A percentile compares a stretch with the other conserved stretches of the same genome.
These are phyloP conservation scores for Paxillus rubicundulus DNA, from an alignment of 768 basidiomycete species.

Conservation along the genomic window DNA sequence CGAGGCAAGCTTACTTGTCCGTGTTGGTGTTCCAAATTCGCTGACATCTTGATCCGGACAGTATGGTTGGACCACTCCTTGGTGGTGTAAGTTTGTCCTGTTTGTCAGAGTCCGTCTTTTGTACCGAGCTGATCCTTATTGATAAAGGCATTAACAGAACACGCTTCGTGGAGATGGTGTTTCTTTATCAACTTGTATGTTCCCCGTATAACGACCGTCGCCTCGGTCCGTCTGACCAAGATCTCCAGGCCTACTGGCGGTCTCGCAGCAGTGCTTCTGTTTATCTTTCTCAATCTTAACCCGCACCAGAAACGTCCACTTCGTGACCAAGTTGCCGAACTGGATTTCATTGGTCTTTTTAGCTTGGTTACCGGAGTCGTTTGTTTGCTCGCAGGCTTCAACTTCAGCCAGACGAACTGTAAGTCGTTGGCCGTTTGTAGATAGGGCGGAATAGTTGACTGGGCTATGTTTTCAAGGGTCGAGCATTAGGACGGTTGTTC, in stretches of 20 bases:
- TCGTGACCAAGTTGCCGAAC: constrained; percentile 53
- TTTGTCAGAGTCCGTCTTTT: too few relatives aligned
- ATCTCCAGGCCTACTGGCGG: constrained; percentile 64
- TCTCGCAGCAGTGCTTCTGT: constrained; percentile 54
- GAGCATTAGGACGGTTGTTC: constrained; percentile 51
- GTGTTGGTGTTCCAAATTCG: background rate
- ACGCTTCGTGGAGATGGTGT: constrained; percentile 81
- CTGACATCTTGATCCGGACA: constrained; percentile 13
- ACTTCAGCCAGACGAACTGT: too few relatives aligned
- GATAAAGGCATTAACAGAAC: constrained; percentile 61
- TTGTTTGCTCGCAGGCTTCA: constrained; percentile 52
- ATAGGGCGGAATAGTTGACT: background rate
- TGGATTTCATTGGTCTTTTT: constrained; percentile 68
- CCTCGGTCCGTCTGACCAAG: background rate
- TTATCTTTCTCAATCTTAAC: constrained; percentile 74
- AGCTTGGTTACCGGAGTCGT: constrained; percentile 63
- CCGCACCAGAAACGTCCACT: constrained; percentile 61
- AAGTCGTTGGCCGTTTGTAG: background rate
- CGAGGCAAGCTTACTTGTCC: constrained; percentile 34
- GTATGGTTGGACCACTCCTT: constrained; percentile 75
- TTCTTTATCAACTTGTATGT: constrained; percentile 72
- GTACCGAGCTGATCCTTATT: too few relatives aligned
- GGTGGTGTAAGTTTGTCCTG: constrained; percentile 60
- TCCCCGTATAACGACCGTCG: too few relatives aligned
- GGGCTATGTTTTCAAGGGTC: constrained; percentile 42